Percentiles rank a stretch among this genome's conserved stretches.
Conservation (phyloP, 495 filamentous ascomycete genomes). For the Corynascus novoguineensis region DNA sequence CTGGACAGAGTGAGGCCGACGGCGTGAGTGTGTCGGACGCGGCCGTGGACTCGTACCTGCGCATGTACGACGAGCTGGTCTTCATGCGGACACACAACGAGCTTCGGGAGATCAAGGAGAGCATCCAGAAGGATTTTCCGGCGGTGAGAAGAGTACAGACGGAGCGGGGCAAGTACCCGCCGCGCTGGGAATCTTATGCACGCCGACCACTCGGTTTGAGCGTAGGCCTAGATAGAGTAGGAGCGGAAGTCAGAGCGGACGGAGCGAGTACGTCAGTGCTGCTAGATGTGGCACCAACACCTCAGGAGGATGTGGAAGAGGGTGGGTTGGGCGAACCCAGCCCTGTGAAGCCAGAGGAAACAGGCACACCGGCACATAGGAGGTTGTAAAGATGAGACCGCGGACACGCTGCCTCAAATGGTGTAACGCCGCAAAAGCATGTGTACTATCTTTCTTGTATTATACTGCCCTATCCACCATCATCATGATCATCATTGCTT, state of each 20-base stretch:
- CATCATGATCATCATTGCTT: neutral
- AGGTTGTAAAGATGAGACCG: neutral
- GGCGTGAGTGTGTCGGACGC: neutral
- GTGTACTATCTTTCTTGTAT: neutral
- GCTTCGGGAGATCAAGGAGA: neutral
- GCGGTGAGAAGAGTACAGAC: neutral
- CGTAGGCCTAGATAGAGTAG: too few species aligned
- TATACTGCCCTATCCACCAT: neutral
- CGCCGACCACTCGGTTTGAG: too few species aligned
- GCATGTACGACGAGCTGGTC: neutral
- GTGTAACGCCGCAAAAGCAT: neutral
- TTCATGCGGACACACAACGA: neutral
- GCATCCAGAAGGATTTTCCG: neutral
- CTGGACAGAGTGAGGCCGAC: neutral
- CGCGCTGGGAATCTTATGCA: too few species aligned
- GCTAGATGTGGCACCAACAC: too few species aligned
- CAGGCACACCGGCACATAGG: too few species aligned
- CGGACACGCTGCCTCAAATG: neutral
- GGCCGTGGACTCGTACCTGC: neutral
- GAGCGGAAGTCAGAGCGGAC: too few species aligned
- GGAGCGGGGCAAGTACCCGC: too few species aligned
- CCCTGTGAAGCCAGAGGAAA: too few species aligned
- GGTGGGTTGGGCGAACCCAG: too few species aligned
- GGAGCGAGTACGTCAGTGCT: too few species aligned
- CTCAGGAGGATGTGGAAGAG: too few species aligned